A percentile compares a stretch with the other conserved stretches of the same genome.
Conservation (phyloP, 2,329 filamentous ascomycete genomes). For the Fusarium lyarnte region DNA sequence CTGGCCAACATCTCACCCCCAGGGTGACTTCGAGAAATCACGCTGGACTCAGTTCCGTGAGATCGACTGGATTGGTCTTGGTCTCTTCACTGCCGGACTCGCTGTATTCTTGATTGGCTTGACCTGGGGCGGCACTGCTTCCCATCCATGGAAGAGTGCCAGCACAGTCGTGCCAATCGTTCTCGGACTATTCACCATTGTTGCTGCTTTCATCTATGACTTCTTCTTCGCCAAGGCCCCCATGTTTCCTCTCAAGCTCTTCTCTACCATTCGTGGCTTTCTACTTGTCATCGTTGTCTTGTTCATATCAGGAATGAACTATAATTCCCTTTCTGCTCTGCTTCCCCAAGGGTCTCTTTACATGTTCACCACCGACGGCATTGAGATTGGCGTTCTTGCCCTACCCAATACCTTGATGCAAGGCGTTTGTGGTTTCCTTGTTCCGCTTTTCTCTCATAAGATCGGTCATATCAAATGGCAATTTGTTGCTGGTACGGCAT, state of each 20-base stretch:
- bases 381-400: slow-evolving; percentile 9
- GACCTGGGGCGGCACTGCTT: slow-evolving; percentile 12
- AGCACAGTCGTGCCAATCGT: not conserved
- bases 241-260: not conserved
- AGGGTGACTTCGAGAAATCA: slow-evolving; percentile 20
- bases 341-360: slow-evolving; percentile 20
- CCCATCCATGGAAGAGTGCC: slow-evolving; percentile 12
- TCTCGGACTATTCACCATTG: not conserved
- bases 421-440: not conserved
- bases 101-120: slow-evolving; percentile 4
- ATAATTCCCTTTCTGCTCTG: slow-evolving; percentile 12
- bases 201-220: slow-evolving; percentile 7
- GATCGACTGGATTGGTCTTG: slow-evolving; percentile 15
- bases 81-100: not conserved
- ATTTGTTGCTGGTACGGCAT: not conserved
- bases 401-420: slow-evolving; percentile 2
- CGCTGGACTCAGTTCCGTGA: slow-evolving; percentile 17
- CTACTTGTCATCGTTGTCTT: slow-evolving; percentile 1
- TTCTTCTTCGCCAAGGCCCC: slow-evolving; percentile 4
- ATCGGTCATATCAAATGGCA: slow-evolving; percentile 17
- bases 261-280: not conserved
- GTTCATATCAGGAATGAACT: slow-evolving; percentile 28
- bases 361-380: slow-evolving; percentile 23
- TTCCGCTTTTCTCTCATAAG: not conserved
- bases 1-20: slow-evolving; percentile 13